These are phyloP conservation scores for Solanum pennellii DNA, from an alignment of 257 asterid species.

Conservation along the genomic window DNA sequence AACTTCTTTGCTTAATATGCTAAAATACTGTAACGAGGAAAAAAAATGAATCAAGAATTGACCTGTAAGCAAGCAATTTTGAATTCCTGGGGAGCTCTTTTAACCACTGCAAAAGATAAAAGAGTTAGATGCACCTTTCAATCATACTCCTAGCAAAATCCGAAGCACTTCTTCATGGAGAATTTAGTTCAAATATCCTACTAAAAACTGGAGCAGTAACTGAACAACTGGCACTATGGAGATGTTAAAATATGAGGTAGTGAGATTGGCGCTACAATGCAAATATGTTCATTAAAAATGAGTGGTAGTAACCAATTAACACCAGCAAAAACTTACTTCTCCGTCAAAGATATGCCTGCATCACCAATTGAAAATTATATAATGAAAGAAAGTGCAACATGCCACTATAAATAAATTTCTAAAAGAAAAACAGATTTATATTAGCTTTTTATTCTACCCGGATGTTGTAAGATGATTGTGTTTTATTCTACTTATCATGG, in stretches of 20 bases:
- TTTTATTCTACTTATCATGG: neutral
- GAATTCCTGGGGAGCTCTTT: constrained; percentile 96
- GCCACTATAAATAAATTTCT: neutral
- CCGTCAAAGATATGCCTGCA: neutral
- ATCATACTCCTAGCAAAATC: neutral
- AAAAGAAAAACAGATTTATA: neutral
- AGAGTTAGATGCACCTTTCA: neutral
- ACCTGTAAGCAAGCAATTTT: constrained; percentile 95
- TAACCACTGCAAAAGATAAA: constrained; percentile 63
- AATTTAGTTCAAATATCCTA: neutral
- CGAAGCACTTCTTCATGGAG: neutral
- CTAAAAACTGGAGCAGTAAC: neutral
- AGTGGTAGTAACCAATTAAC: neutral
- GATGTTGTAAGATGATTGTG: neutral
- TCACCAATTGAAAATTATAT: neutral
- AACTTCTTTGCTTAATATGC: neutral
- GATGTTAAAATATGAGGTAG: neutral
- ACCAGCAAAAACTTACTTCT: neutral
- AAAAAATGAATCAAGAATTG: constrained; percentile 7
- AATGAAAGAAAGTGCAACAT: neutral
- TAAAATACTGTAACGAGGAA: neutral
- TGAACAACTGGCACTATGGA: neutral
- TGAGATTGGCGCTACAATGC: neutral
- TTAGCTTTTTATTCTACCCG: neutral
- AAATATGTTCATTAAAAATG: neutral